These are phyloP conservation scores for Trichodelitschia bisporula DNA, from an alignment of 495 filamentous ascomycete species.

Conservation along the genomic window DNA sequence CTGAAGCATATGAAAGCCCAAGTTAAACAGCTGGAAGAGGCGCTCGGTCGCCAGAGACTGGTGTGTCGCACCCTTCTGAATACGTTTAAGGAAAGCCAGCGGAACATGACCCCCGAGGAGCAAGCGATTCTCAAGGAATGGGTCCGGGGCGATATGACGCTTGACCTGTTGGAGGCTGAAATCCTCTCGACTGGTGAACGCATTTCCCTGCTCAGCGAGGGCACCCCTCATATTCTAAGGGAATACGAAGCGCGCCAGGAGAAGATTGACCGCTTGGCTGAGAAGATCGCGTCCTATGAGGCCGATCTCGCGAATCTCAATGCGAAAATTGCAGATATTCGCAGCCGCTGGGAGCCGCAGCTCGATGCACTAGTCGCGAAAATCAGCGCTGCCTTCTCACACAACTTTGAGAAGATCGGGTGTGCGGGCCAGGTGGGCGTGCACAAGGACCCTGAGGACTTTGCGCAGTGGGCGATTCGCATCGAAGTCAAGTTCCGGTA, in stretches of 20 bases:
- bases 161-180: slow-evolving; percentile 33
- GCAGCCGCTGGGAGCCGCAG: slow-evolving; percentile 53
- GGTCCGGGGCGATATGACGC: too few species aligned
- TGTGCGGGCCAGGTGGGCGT: slow-evolving; percentile 84
- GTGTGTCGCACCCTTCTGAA: background rate
- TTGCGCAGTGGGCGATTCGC: slow-evolving; percentile 80
- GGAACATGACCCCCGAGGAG: slow-evolving; percentile 15
- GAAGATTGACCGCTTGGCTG: slow-evolving; percentile 28
- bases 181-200: slow-evolving; percentile 50
- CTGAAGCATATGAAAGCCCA: slow-evolving; percentile 2
- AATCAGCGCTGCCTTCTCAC: slow-evolving; percentile 72
- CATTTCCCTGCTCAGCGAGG: slow-evolving; percentile 56
- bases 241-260: slow-evolving; percentile 50
- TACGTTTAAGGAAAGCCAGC: too few species aligned
- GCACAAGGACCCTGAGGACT: slow-evolving; percentile 58
- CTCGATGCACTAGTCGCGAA: slow-evolving; percentile 51
- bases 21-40: slow-evolving; percentile 9
- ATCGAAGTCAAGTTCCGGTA: slow-evolving; percentile 87
- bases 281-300: slow-evolving; percentile 21
- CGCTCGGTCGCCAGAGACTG: slow-evolving; percentile 12
- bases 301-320: slow-evolving; percentile 24
- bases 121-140: too few species aligned
- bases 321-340: slow-evolving; percentile 30
- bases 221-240: slow-evolving; percentile 47
- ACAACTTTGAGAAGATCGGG: slow-evolving; percentile 79